Evolutionary conservation across 768 basidiomycete genomes (phyloP).

Genomic region (Boletus edulis): DNA sequence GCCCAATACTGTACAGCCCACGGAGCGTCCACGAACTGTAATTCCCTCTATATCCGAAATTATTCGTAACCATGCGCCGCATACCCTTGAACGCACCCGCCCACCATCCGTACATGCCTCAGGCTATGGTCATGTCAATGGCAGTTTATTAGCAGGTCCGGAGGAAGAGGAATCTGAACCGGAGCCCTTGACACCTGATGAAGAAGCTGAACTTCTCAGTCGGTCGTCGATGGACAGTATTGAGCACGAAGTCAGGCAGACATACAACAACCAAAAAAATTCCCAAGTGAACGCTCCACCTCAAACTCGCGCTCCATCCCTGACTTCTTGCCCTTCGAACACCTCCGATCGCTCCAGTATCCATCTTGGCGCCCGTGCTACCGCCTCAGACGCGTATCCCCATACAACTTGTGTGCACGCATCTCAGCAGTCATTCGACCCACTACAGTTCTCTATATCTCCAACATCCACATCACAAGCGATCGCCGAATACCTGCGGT

Average conservation of each 20-base stretch:
- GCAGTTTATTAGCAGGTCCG: conserved; percentile 41
- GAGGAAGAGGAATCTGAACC: conserved; percentile 53
- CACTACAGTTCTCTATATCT: conserved; percentile 36
- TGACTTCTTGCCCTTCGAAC: conserved; percentile 38
- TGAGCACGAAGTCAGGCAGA: conserved; percentile 75
- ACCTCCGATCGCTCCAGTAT: conserved; percentile 58
- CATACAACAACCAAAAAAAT: conserved; percentile 56
- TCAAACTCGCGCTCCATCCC: conserved; percentile 36
- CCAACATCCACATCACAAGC: conserved; percentile 63
- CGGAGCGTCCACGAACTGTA: conserved; percentile 42
- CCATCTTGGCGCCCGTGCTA: conserved; percentile 15
- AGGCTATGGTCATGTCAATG: conserved; percentile 46
- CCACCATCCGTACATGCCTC: conserved; percentile 47
- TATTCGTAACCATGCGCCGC: conserved; percentile 75
- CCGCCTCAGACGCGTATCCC: conserved; percentile 52
- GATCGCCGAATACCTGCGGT: conserved; percentile 85
- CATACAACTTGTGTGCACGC: conserved; percentile 29
- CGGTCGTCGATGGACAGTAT: conserved; percentile 89
- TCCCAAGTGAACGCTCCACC: conserved; percentile 35
- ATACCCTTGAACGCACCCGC: conserved; percentile 46
- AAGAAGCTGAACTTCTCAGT: conserved; percentile 64
- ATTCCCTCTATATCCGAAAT: conserved; percentile 88
- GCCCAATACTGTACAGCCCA: conserved; percentile 16
- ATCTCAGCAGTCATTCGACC: conserved; percentile 27
- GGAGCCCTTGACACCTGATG: conserved; percentile 49